phyloP scores from a whole-genome alignment of 2,329 filamentous ascomycete species.

The Pestalotiopsis sp. region DNA sequence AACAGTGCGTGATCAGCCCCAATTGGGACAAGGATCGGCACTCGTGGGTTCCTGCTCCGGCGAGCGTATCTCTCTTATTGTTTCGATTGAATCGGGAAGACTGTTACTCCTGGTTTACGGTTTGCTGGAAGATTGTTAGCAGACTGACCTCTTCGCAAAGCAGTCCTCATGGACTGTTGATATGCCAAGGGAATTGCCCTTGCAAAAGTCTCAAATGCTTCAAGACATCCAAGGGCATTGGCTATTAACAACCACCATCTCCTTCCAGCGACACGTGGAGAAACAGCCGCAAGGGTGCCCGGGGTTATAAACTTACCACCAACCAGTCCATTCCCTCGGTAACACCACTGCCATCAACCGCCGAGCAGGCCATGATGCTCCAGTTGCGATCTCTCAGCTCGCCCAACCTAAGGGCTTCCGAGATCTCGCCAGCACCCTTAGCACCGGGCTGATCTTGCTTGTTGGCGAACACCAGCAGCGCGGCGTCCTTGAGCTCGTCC shows the following conservation, averaged over 20 bases:
- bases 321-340: conserved; percentile 99
- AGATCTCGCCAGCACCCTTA: conserved; percentile 95
- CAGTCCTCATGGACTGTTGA: neutral
- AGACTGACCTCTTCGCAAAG: neutral
- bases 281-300: neutral
- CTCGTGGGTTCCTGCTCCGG: neutral
- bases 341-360: conserved; percentile 92
- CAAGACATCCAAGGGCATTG: neutral
- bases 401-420: conserved; percentile 85
- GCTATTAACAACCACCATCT: neutral
- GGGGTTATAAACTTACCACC: conserved; percentile 62
- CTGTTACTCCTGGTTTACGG: conserved; percentile 41
- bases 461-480: conserved; percentile 97
- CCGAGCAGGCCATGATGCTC: conserved; percentile 98
- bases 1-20: neutral
- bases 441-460: conserved; percentile 98
- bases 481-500: conserved; percentile 95
- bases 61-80: neutral
- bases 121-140: conserved; percentile 35
- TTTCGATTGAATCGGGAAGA: neutral
- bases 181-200: neutral
- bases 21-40: neutral
- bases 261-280: neutral
- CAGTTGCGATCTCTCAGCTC: conserved; percentile 96
- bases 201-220: neutral